These are phyloP conservation scores for Botryosphaeria dothidea DNA, from an alignment of 2,329 filamentous ascomycete species.

Conservation along the genomic window DNA sequence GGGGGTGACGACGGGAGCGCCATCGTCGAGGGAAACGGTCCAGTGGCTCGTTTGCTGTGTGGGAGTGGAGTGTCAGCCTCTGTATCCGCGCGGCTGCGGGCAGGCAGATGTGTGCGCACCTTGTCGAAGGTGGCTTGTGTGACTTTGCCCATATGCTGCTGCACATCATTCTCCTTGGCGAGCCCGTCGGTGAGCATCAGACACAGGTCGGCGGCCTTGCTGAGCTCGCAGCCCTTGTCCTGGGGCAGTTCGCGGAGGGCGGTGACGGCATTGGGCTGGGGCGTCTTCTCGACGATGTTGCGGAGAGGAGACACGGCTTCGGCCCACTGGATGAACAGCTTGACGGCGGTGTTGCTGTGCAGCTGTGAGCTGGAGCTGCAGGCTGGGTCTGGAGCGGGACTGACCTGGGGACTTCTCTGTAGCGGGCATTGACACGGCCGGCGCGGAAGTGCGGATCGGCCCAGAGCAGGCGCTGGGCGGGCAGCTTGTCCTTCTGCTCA, in stretches of 20 bases:
- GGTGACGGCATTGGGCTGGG: constrained; percentile 56
- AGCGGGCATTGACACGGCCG: constrained; percentile 40
- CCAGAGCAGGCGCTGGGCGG: constrained; percentile 56
- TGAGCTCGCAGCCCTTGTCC: constrained; percentile 58
- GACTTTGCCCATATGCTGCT: constrained; percentile 42
- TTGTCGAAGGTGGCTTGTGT: constrained; percentile 41
- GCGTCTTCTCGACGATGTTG: constrained; percentile 50
- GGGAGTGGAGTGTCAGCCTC: background rate
- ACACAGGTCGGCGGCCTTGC: constrained; percentile 59
- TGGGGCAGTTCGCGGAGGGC: constrained; percentile 56
- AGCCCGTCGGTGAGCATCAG: constrained; percentile 51
- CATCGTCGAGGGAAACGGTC: constrained; percentile 36
- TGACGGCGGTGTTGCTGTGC: constrained; percentile 62
- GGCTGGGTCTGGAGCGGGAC: constrained; percentile 15
- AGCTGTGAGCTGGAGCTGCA: constrained; percentile 5
- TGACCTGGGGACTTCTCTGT: constrained; percentile 61
- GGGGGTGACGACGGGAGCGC: constrained; percentile 39
- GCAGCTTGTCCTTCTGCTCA: constrained; percentile 44
- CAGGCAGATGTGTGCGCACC: constrained; percentile 17
- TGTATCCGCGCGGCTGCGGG: background rate
- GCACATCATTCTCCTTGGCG: constrained; percentile 40
- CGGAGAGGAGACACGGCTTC: constrained; percentile 55
- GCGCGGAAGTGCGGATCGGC: constrained; percentile 58
- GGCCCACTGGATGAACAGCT: constrained; percentile 60
- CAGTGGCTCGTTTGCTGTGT: constrained; percentile 33